Base-by-base conservation (phyloP, 108 stramenopile genomes). In the Skeletonema grethae region DNA sequence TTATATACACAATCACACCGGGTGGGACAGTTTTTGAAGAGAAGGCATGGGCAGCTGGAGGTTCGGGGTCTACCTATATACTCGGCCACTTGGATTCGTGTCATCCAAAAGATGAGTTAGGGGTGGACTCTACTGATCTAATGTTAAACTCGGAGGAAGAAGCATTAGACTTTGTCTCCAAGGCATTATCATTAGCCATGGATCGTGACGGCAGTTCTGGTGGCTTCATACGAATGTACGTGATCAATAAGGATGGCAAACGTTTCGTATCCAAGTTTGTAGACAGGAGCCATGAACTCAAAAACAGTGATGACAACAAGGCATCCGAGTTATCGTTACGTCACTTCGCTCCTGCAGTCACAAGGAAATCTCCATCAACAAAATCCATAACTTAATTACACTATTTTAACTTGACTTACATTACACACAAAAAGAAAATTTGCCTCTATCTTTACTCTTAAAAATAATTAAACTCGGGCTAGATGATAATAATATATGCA, bases 141-240 rank as follows among this genome's bases (percentile, higher is more conserved):
- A 18, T 57, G 15, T 28, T 73, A 35, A 41, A 36, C 8, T 75
- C 85, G 57, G 85, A 89, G 69, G 77, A 84, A 55, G 86, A 90
- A 48, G 89, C 90, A 11, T 63, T 91, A 56, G 83, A 75, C 41
- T 68, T 92, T 39, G 88, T 87, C 15, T 72, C 30, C 9, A 82
- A 85, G 20, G 80, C 88, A 8, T 53, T 95, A 30, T 41, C 70
- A 36, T 67, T 90, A 59, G 91, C 89, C 18, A 90, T 95, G 70
- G 82, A 78, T 18, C 65, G 90, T 32, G 94, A 95, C 76, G 94
- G 91, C 15, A 86, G 87, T 34, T 95, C 94, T 5, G 94, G 94
- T 16, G 94, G 94, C 9, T 75, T 87, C 61, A 66, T 84, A 43
- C 72, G 90, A 25, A 79, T 92, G 57, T 70, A 80, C 59, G 82